Evolutionary conservation across 2,329 filamentous ascomycete genomes (phyloP), one percentile per base, ranked within the genome.

Genomic region (Fonsecaea multimorphosa): DNA sequence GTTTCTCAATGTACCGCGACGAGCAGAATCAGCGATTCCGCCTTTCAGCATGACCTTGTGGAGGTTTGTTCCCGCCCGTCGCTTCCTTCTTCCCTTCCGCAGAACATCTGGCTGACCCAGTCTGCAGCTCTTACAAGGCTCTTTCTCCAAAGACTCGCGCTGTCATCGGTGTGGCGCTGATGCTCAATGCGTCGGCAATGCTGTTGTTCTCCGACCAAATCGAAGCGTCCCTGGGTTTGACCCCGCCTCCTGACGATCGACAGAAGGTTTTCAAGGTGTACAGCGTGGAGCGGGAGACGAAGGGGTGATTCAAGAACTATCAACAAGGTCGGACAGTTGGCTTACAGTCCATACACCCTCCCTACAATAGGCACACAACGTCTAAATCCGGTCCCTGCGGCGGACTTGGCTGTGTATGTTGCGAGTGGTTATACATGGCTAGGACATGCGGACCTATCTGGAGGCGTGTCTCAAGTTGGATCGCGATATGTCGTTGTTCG

Each of bases 171-270:
- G 36, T 69, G 2, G 71, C 64, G 3, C 56, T 73, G 1, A 73
- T 73, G 64, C 51, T 65, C 14, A 73, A 72, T 38, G 72, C 72
- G 8, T 62, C 58, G 8, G 64, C 67, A 16, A 71, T 69, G 58
- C 63, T 73, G 11, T 24, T 68, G 12, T 71, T 72, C 56, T 70
- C 68, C 9, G 70, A 72, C 44, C 65, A 73, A 54, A 69, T 72
- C 31, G 72, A 73, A 64, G 66, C 58, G 16, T 63, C 66, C 14
- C 53, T 73, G 24, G 70, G 70, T 5, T 24, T 73, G 11, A 59
- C 68, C 22, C 46, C 70, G 7, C 63, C 63, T 19, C 44, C 63
- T 8, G 57, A 69, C 27, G 67, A 69, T 12, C 52, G 63, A 46
- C 40, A 64, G 38, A 61, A 65, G 55, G 53, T 66, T 19, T 58